Conservation (phyloP, 495 filamentous ascomycete species). For the Talaromyces adpressus region DNA sequence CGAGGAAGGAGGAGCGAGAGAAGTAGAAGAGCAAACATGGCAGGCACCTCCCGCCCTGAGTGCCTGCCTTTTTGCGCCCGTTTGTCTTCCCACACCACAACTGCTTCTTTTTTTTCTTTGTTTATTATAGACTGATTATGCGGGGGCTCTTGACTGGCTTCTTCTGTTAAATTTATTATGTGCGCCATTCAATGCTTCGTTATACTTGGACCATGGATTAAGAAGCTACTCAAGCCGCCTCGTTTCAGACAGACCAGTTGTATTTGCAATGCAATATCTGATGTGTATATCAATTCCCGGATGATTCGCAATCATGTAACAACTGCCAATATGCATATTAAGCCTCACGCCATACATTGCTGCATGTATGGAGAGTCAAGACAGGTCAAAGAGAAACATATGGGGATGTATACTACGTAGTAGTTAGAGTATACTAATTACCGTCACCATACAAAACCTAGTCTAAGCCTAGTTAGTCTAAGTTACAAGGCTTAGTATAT, state of each 20-base stretch:
- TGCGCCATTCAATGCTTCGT: neutral
- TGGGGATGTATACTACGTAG: too few species aligned
- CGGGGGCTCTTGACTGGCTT: neutral
- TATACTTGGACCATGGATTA: neutral
- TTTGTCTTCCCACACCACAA: neutral
- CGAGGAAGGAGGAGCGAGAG: neutral
- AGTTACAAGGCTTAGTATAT: neutral
- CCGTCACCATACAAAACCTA: neutral
- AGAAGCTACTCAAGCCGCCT: neutral
- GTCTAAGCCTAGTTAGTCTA: neutral
- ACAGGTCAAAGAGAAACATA: neutral
- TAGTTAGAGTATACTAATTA: too few species aligned
- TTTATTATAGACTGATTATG: neutral
- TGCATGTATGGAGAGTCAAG: neutral
- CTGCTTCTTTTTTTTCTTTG: neutral
- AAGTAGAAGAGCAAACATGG: neutral
- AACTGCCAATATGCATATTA: neutral
- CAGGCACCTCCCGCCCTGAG: neutral
- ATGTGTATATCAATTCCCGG: neutral
- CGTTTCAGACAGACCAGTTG: neutral
- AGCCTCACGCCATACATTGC: neutral
- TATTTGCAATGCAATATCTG: neutral
- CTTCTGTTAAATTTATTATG: neutral
- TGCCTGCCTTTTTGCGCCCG: neutral
- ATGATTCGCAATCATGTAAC: neutral